Evolutionary conservation across 495 filamentous ascomycete genomes (phyloP), one percentile per base, ranked within the genome.

Genomic region (Beverwykella pulmonaria): DNA sequence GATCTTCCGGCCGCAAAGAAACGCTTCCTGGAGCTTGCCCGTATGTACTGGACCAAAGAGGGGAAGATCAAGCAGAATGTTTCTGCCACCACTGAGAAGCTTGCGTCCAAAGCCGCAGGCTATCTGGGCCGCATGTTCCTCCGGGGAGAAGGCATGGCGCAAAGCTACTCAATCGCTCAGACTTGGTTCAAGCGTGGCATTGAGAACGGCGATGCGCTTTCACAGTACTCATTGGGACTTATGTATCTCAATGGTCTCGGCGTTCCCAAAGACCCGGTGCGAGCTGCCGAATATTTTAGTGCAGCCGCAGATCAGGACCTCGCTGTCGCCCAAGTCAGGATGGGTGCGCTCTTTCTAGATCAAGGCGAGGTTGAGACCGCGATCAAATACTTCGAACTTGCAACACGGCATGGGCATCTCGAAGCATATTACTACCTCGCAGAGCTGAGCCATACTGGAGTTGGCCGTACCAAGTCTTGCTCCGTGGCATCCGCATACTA

Each of bases 361-460:
- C 94, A 98, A 75, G 92, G 92, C 17, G 87, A 92, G 61, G 75
- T 90, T 10, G 79, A 84, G 2, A 87, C 86, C 5, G 94, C 94
- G 3, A 90, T 84, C 46, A 83, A 86, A 32, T 97, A 96, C 73
- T 97, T 99, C 65, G 93, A 98, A 66, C 81, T 94, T n/a, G 94
- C 95, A 20, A 90, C 89, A 53, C 84, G 92, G 34, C 91, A 92
- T 78, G 88, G 88, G 15, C 91, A 90, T 75, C 91, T 98, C 66
- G 94, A 98, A 76, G 89, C 94, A 0, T 93, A 90, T 69, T 99
- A 98, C 78, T 96, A 95, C 74, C 88, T 99, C 2, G 94, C 92
- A 0, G 94, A 98, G 76, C 84, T 97, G 75, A 90, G 85, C 53
- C 87, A 92, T 65, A 84, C 90, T 59, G 93, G 92, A 0, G 80